phyloP scores from a whole-genome alignment of 2,329 filamentous ascomycete species.

The Neodidymelliopsis sp. region DNA sequence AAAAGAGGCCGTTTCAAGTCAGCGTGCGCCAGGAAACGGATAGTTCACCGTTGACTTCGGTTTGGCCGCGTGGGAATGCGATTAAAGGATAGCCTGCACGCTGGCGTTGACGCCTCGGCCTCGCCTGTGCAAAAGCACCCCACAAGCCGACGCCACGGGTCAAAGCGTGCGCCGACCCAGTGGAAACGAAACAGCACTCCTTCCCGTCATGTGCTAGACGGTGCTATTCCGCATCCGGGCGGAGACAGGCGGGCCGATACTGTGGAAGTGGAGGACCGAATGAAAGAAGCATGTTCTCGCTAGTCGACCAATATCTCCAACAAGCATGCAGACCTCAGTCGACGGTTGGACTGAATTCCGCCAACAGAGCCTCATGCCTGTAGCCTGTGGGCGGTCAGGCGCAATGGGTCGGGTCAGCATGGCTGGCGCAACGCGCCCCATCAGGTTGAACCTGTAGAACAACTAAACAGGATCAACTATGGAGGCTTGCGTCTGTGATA shows the following conservation, averaged over 20 bases:
- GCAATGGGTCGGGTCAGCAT: conserved; percentile 10
- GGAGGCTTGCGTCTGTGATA: conserved; percentile 14
- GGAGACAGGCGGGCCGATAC: conserved; percentile 4
- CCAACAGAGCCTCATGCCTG: conserved; percentile 31
- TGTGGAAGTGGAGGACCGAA: conserved; percentile 3
- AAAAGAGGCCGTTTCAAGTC: conserved; percentile 7
- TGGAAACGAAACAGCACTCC: no score
- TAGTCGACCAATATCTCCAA: not conserved
- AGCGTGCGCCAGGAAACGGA: conserved; percentile 3
- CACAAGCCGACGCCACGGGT: conserved; percentile 13
- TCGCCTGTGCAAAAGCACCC: conserved; percentile 14
- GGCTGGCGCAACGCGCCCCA: not conserved
- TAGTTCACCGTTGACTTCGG: conserved; percentile 10
- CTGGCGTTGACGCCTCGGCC: conserved; percentile 17
- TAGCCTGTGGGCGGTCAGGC: not conserved
- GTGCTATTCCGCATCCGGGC: conserved; percentile 13
- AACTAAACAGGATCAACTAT: conserved; percentile 8
- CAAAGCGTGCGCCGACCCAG: conserved; percentile 13
- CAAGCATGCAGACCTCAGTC: conserved; percentile 2
- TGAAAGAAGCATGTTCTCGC: not conserved
- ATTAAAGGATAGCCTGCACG: conserved; percentile 1
- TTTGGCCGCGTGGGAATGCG: conserved; percentile 12
- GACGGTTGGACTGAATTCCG: conserved; percentile 19
- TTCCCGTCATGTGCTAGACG: conserved; percentile 12
- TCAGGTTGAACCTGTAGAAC: not conserved